Base-by-base conservation (phyloP, 2,329 filamentous ascomycete genomes). In the Paracoccidioides brasiliensis region DNA sequence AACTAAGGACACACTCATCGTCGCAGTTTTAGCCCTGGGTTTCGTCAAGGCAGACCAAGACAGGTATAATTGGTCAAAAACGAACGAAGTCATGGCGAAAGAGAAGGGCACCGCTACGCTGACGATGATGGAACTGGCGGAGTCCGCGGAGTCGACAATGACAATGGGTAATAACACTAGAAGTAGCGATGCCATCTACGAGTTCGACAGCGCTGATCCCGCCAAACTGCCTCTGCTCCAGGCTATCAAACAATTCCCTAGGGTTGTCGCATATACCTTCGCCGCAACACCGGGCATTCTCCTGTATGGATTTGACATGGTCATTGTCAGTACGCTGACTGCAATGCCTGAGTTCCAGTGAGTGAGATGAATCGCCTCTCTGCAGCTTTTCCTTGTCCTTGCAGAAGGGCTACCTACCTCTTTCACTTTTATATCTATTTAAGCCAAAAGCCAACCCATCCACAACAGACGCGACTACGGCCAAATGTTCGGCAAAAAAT, bases 391-490 rank as follows among this genome's bases (percentile, higher is more conserved):
- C n/a, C 15, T 5, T 15, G 5, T 14, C 10, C 15, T 35, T 9
- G 22, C 22, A 22, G 2, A 22, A 22, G 22, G 22, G 22, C 22
- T 22, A 22, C 22, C 22, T 22, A 22, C 22, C 22, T 22, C 22
- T 22, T 22, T 22, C 2, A 22, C 22, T 22, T 22, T 22, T 22
- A 22, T 1, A 22, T 22, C 2, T 40, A 14, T 40, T 35, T 3
- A 15, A 22, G 22, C 8, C n/a, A 48, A 48, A 37, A 22, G 32
- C 33, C 33, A 35, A 14, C 44, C 30, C n/a, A n/a, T 38, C 22
- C 49, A 44, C 59, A 62, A 60, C 61, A 56, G 58, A 58, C 15
- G 40, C 53, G 67, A 72, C 50, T 74, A 69, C 54, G 71, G 71
- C 45, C 59, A 63, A 22, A 58, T 60, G 2, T 63, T 66, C 42